A percentile compares a stretch with the other conserved stretches of the same genome.
phyloP scores from a whole-genome alignment of 345 rosid genomes.

The Eucalyptus melliodora region DNA sequence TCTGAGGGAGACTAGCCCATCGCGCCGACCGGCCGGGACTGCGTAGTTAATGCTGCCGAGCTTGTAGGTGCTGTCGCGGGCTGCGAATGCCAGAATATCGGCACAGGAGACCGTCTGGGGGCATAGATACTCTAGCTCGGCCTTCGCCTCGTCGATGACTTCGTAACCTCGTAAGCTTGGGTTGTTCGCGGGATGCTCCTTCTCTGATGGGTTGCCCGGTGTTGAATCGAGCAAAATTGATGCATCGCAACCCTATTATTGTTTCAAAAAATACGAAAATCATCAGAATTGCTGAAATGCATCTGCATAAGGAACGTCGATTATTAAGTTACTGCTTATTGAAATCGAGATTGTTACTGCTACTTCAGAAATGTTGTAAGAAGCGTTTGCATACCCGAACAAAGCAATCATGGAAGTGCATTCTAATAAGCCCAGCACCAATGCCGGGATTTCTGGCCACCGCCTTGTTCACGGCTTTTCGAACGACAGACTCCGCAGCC shows the following conservation, averaged over 20 bases:
- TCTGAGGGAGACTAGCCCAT: neutral
- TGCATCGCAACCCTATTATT: constrained; percentile 9
- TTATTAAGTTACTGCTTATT: neutral
- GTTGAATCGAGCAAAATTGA: constrained; percentile 1
- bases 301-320: neutral
- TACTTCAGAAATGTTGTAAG: neutral
- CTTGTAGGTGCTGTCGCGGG: neutral
- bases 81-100: neutral
- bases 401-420: constrained; percentile 17
- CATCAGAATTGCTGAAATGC: neutral
- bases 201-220: neutral
- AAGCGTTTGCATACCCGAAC: neutral
- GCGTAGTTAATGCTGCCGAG: neutral
- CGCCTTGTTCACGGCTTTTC: neutral
- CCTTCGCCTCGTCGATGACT: neutral
- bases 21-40: neutral
- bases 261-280: neutral
- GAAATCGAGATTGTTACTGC: neutral
- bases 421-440: constrained; percentile 1
- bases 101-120: neutral
- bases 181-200: constrained; percentile 2
- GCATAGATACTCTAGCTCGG: neutral
- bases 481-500: neutral
- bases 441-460: neutral
- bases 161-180: constrained; percentile 1